These are phyloP conservation scores for Starmerella bombicola DNA, from an alignment of 805 yeast species.

Conservation along the genomic window DNA sequence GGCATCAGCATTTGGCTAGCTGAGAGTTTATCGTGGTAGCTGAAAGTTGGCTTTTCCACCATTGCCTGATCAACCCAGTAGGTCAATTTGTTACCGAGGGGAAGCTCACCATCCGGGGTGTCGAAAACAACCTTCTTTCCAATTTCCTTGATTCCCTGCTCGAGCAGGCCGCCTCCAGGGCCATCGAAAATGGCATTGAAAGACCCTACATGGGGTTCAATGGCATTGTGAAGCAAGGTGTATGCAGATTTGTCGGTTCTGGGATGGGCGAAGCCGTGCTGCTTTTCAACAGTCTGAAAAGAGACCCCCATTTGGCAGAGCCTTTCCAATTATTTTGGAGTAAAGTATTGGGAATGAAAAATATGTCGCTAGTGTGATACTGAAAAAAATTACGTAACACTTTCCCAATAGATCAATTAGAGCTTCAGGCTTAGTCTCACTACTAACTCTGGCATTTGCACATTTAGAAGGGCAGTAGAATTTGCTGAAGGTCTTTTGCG, in stretches of 20 bases:
- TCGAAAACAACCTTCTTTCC: constrained; percentile 81
- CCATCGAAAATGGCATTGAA: constrained; percentile 92
- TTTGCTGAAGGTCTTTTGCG: too few relatives aligned
- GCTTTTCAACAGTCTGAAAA: constrained; percentile 78
- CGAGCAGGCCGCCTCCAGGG: constrained; percentile 69
- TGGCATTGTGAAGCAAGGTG: constrained; percentile 78
- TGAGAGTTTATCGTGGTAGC: constrained; percentile 58
- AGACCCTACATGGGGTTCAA: constrained; percentile 89
- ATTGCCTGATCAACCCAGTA: constrained; percentile 83
- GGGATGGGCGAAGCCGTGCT: constrained; percentile 71
- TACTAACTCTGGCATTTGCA: too few relatives aligned
- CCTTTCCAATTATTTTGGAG: not conserved
- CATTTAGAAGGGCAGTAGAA: too few relatives aligned
- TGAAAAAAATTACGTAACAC: too few relatives aligned
- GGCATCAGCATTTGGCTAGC: constrained; percentile 71
- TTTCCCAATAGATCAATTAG: too few relatives aligned
- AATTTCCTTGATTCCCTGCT: constrained; percentile 76
- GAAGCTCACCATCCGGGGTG: constrained; percentile 44
- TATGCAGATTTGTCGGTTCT: constrained; percentile 74
- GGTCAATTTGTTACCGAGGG: constrained; percentile 72
- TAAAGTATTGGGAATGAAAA: not conserved
- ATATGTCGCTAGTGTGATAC: too few relatives aligned
- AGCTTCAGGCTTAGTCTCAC: too few relatives aligned
- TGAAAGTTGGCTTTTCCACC: constrained; percentile 72
- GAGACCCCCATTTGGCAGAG: constrained; percentile 28